phyloP scores from a whole-genome alignment of 2,329 filamentous ascomycete species.

The Pseudomassariella vexata region DNA sequence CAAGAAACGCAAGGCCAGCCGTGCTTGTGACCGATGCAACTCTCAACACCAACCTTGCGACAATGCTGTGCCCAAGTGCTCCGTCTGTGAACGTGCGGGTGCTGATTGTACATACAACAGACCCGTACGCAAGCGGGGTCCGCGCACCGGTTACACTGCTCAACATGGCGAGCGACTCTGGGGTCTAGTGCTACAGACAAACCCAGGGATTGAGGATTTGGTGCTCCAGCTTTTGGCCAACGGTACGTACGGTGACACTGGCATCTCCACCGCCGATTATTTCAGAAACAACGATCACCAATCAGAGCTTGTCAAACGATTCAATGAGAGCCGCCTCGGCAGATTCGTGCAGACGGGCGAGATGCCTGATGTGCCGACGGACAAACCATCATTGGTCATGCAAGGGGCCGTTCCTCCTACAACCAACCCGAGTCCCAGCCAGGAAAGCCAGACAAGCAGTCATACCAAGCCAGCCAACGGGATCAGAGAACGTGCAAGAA shows the following conservation, averaged over 20 bases:
- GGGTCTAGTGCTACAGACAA: conserved; percentile 24
- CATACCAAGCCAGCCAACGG: no score
- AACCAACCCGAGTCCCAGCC: neutral
- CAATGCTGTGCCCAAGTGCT: conserved; percentile 38
- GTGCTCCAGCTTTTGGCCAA: conserved; percentile 22
- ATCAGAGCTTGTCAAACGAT: conserved; percentile 23
- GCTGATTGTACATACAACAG: conserved; percentile 27
- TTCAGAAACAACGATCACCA: conserved; percentile 27
- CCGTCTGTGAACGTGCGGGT: conserved; percentile 34
- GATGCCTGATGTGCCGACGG: conserved; percentile 15
- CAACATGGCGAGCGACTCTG: conserved; percentile 28
- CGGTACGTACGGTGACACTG: conserved; percentile 22
- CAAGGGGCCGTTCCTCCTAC: no score
- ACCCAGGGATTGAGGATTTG: conserved; percentile 24
- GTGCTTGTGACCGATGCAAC: conserved; percentile 39
- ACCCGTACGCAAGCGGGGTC: conserved; percentile 26
- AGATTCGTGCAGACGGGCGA: conserved; percentile 24
- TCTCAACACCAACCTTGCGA: conserved; percentile 43
- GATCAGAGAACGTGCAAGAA: conserved; percentile 13
- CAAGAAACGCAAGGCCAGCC: conserved; percentile 30
- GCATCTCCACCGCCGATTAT: conserved; percentile 23
- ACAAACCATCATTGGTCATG: no score
- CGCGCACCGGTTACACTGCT: conserved; percentile 26
- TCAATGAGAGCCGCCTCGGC: conserved; percentile 26
- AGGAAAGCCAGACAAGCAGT: no score